Conservation (phyloP, 2,329 filamentous ascomycete genomes). For the Sporothrix globosa region DNA sequence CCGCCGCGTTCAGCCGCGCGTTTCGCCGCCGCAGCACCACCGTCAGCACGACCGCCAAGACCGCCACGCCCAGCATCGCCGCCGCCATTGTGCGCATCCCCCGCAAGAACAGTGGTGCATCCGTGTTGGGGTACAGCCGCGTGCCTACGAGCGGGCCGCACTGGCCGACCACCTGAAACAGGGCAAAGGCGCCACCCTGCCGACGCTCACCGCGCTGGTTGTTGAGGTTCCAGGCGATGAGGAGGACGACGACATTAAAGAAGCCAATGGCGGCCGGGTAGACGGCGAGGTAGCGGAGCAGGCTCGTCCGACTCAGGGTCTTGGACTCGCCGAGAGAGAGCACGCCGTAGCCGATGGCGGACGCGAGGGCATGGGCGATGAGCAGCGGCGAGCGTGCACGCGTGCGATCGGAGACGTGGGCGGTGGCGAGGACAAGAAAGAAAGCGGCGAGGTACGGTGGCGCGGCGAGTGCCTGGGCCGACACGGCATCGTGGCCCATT, state of each 20-base stretch:
- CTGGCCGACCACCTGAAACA: slow-evolving; percentile 82
- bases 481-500: slow-evolving; percentile 71
- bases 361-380: slow-evolving; percentile 69
- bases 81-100: slow-evolving; percentile 66
- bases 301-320: slow-evolving; percentile 44
- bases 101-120: slow-evolving; percentile 63
- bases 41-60: slow-evolving; percentile 58
- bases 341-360: slow-evolving; percentile 60
- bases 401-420: slow-evolving; percentile 70
- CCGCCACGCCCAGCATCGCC: slow-evolving; percentile 65
- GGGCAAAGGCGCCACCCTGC: slow-evolving; percentile 70
- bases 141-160: slow-evolving; percentile 74
- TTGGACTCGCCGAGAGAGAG: slow-evolving; percentile 62
- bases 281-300: slow-evolving; percentile 70
- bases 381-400: slow-evolving; percentile 67
- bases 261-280: slow-evolving; percentile 81
- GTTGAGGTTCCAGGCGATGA: slow-evolving; percentile 87
- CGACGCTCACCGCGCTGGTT: slow-evolving; percentile 72
- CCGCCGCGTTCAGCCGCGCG: slow-evolving; percentile 47
- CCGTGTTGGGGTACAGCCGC: slow-evolving; percentile 62
- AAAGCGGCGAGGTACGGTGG: slow-evolving; percentile 82
- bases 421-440: slow-evolving; percentile 69
- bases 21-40: slow-evolving; percentile 59
- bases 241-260: slow-evolving; percentile 80
- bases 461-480: slow-evolving; percentile 76